A percentile compares a stretch with the other conserved stretches of the same genome.
phyloP scores from a whole-genome alignment of 2,329 filamentous ascomycete species.

The Fusarium coffeatum region DNA sequence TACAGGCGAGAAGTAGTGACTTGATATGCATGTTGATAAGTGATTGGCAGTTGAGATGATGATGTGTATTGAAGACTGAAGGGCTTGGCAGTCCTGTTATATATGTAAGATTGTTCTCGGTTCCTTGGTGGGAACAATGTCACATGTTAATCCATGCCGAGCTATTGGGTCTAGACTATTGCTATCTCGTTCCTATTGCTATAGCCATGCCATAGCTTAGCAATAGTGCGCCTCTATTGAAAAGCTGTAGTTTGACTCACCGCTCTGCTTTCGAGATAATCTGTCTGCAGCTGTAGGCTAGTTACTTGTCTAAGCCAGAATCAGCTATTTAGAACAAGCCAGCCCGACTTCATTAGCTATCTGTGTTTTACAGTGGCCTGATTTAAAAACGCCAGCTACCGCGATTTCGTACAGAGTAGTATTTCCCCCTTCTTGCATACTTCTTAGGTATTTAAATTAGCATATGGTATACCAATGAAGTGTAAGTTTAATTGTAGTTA shows the following conservation, averaged over 20 bases:
- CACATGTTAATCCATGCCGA: neutral
- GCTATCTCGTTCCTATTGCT: neutral
- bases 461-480: too few relatives aligned
- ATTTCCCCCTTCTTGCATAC: too few relatives aligned
- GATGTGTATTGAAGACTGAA: too few relatives aligned
- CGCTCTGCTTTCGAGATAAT: neutral
- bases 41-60: too few relatives aligned
- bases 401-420: too few relatives aligned
- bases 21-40: neutral
- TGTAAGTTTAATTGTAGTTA: too few relatives aligned
- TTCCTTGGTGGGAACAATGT: too few relatives aligned
- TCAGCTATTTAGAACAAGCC: neutral
- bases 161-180: rapidly evolving
- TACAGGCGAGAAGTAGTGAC: neutral
- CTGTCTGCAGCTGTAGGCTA: neutral
- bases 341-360: neutral
- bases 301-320: neutral
- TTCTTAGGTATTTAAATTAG: too few relatives aligned
- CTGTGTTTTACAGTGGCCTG: neutral
- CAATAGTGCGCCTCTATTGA: neutral
- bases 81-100: neutral
- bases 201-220: neutral
- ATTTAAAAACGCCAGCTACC: neutral
- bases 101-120: neutral
- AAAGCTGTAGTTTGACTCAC: neutral